Evolutionary conservation across 192 early-diverging fungal genomes (phyloP).

Genomic region (Gonapodya sp.): DNA sequence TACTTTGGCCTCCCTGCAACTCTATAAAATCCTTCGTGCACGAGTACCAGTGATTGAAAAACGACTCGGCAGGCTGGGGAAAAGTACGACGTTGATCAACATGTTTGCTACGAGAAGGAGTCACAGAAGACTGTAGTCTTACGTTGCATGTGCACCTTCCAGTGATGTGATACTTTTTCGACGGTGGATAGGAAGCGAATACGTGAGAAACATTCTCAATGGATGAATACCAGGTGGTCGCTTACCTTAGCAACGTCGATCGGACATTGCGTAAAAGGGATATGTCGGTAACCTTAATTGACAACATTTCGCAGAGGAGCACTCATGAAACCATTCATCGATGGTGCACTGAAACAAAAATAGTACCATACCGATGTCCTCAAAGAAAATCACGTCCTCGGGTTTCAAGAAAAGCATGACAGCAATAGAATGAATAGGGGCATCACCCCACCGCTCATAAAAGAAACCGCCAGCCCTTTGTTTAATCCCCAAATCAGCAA

Average conservation of each 20-base stretch:
- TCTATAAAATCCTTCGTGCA: neutral
- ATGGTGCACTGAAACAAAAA: neutral
- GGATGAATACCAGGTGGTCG: neutral
- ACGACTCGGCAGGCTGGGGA: neutral
- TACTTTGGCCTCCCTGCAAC: too few relatives aligned
- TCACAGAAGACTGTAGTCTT: neutral
- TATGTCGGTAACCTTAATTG: neutral
- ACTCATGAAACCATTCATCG: too few relatives aligned
- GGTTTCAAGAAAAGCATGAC: conserved; percentile 48
- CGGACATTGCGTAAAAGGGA: neutral
- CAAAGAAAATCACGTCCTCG: conserved; percentile 60
- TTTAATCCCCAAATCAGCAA: neutral
- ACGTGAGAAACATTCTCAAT: neutral
- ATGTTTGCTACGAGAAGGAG: neutral
- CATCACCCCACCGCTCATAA: conserved; percentile 62
- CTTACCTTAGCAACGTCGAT: neutral
- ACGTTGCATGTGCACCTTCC: neutral
- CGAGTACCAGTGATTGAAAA: neutral
- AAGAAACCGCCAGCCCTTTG: conserved; percentile 18
- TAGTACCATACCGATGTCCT: conserved; percentile 45
- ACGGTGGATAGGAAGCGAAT: neutral
- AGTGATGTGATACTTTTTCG: neutral
- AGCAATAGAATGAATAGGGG: conserved; percentile 61
- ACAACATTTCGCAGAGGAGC: neutral
- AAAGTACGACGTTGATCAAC: neutral